Evolutionary conservation across 129 eudicot genomes (phyloP), one percentile per base, ranked within the genome.

Genomic region (Flaveria ramosissima): DNA sequence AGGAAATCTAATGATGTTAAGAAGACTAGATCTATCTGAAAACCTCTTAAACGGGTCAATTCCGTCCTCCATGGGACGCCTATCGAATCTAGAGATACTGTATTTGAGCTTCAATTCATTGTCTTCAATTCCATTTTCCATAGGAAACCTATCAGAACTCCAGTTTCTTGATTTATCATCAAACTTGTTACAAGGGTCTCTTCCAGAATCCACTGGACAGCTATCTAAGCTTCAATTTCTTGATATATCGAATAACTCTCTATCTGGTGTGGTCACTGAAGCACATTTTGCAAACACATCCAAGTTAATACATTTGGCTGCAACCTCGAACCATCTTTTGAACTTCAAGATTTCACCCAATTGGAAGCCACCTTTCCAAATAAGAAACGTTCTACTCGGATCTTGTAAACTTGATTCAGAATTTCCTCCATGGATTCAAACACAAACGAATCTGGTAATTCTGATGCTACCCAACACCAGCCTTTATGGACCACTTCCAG

Each of bases 361-460:
- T 19, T 84, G 88, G 89, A 36, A 78, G 20, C 86, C 86, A 9
- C 86, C 80, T 20, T 79, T 81, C 56, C 83, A 82, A 41, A 71
- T 86, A 21, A 30, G 23, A 45, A 5, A 51, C 9, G 41, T 86
- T 56, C 4, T 59, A 0, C 77, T 78, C 9, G 41, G 61, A 19
- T 73, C 80, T 16, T 79, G 81, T 66, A 68, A 71, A 50, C 32
- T 86, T 8, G 78, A 56, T 11, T 68, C 86, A 6, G 70, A 67
- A 11, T 79, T 86, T 45, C 89, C 85, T 20, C 55, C 10, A 13
- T 86, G 86, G 86, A 74, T 82, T 20, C 78, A 21, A 76, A 80
- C 84, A 47, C 89, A 86, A 72, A 72, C 7, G 3, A 27, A 21
- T 62, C 71, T 78, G 0, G 74, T 36, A 2, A 65, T 26, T 0